Evolutionary conservation across 2,329 filamentous ascomycete genomes (phyloP).

Genomic region (Gaeumannomyces sp.): DNA sequence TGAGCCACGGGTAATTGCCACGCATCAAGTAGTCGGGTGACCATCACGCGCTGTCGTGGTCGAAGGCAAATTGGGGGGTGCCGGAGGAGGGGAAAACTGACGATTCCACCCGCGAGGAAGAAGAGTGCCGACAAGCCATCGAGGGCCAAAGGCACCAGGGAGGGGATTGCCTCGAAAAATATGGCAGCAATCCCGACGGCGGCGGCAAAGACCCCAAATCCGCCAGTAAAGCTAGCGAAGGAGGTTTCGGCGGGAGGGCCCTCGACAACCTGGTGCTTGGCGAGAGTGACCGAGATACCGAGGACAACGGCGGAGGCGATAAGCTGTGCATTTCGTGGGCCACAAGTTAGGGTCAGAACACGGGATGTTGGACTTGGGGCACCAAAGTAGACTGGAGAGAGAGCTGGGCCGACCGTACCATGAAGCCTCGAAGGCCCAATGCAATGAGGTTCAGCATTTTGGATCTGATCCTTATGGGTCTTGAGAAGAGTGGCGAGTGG

Average conservation of each 20-base stretch:
- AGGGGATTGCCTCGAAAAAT: conserved; percentile 24
- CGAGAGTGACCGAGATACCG: conserved; percentile 25
- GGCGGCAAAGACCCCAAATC: conserved; percentile 26
- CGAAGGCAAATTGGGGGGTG: neutral
- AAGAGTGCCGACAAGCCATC: conserved; percentile 25
- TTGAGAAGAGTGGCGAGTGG: neutral
- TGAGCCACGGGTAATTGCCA: conserved; percentile 14
- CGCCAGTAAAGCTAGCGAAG: conserved; percentile 27
- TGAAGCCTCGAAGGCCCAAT: conserved; percentile 11
- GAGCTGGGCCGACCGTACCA: conserved; percentile 7
- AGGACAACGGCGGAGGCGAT: conserved; percentile 26
- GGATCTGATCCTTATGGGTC: neutral
- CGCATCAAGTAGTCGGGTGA: neutral
- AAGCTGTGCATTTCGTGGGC: conserved; percentile 17
- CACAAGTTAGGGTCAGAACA: neutral
- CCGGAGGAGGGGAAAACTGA: conserved; percentile 1
- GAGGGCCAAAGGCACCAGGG: conserved; percentile 18
- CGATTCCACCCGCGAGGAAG: conserved; percentile 27
- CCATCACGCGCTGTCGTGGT: neutral
- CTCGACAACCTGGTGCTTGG: conserved; percentile 24
- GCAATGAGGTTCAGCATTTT: conserved; percentile 9
- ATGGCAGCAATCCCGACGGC: conserved; percentile 21
- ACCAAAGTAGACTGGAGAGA: neutral
- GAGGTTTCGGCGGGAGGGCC: conserved; percentile 24
- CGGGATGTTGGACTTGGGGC: neutral